Evolutionary conservation across 148 eudicot genomes (phyloP), one percentile per base, ranked within the genome.

Genomic region (Vaccinium macrocarpon): DNA sequence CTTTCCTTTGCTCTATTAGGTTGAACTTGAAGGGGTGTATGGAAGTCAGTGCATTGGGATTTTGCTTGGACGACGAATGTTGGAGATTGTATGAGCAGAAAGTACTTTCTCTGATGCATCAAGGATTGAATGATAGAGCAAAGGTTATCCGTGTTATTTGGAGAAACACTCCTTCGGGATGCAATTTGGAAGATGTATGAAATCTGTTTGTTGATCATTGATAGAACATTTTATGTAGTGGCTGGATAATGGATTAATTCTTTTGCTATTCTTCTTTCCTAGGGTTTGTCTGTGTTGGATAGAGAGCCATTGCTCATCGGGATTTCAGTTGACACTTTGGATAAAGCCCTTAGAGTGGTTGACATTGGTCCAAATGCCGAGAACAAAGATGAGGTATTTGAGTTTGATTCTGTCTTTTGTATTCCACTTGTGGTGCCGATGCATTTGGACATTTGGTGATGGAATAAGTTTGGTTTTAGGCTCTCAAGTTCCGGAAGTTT

Each of bases 31-130:
- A 91, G 89, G 97, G 94, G 86, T 89, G 83, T 38, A 78, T 52
- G 81, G 88, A 84, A 82, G 88, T 92, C 66, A 64, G 71, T 85
- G 88, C 87, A 68, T 90, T 87, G 46, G 96, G 96, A 84, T 95
- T 89, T 84, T 93, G 97, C 82, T 83, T 81, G 87, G 97, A 97
- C 35, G 90, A 94, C 84, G 99, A 97, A 88, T 95, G 96, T 87
- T 97, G 99, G 99, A 93, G 99, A 89, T 57, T 86, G 66, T 95
- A 90, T 76, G 99, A 97, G 89, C 91, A 93, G 85, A 93, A 92
- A 90, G 92, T 97, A 84, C 90, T 84, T 78, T 88, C 92, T 61
- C 75, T 97, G 76, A 64, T 97, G 62, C 90, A 86, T 56, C 89
- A 94, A 83, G 98, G 95, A 61, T 86, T 97, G 87, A 83, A 83